Evolutionary conservation across 352 stramenopile genomes (phyloP), one percentile per base, ranked within the genome.

Genomic region (Globisporangium cederbergense): DNA sequence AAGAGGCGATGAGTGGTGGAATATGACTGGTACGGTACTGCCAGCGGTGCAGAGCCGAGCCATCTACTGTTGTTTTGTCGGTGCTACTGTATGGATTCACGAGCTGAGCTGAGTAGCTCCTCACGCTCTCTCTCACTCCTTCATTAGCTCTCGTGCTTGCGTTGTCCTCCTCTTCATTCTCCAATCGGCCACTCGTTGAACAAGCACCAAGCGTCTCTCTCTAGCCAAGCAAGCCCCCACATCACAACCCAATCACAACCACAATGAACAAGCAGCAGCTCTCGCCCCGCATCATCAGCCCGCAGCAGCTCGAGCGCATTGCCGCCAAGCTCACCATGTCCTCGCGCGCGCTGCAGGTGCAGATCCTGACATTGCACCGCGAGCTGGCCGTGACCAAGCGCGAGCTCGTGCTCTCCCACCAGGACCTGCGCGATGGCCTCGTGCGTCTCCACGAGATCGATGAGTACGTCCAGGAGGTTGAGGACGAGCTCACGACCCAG

Each of bases 361-460:
- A 86, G 56, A 74, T 88, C 54, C 56, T 62, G 1, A 60, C 68
- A 28, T 53, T 88, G 25, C 69, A 73, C 1, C 58, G 64, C 18
- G 72, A 89, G 43, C 50, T 90, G 8, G 57, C 46, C 10, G 50
- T 50, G 40, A 78, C 77, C 18, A 69, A 76, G 36, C 53, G 66
- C 38, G 77, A 79, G 18, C 67, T 90, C 62, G 60, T 60, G 46
- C 74, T 68, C 57, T 83, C 81, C 57, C 72, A 78, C 49, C 73
- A 75, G 43, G 81, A 90, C 64, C 71, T 88, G 57, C 70, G 71
- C 32, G 81, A 90, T 47, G 80, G 77, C 20, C 68, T 76, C 14
- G 54, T 69, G 14, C 79, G 82, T 0, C 73, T 91, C 25, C 57
- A 80, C 43, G 82, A 91, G 75, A 91, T 91, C 57, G 80, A 89